A percentile compares a stretch with the other conserved stretches of the same genome.
Evolutionary conservation across 2,329 filamentous ascomycete species (phyloP).

Genomic region (Hypoxylon sp.): DNA sequence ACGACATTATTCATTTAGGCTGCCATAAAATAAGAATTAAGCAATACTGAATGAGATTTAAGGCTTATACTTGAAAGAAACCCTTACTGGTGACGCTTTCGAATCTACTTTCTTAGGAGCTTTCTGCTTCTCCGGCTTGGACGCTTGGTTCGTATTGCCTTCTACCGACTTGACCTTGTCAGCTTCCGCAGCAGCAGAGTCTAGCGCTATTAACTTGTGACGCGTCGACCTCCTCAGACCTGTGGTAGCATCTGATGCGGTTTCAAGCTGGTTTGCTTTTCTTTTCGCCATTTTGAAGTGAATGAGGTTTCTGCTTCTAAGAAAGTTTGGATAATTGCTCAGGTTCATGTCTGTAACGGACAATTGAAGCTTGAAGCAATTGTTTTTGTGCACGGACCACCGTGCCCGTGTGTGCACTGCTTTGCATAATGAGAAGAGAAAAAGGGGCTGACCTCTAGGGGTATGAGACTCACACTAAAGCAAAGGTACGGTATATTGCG

Average conservation of each 20-base stretch:
- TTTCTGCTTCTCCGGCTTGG: slow-evolving; percentile 18
- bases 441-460: background rate
- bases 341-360: background rate
- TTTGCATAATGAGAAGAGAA: background rate
- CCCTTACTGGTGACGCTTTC: slow-evolving; percentile 23
- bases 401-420: background rate
- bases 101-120: slow-evolving; percentile 9
- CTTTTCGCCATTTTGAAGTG: slow-evolving; percentile 44
- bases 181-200: slow-evolving; percentile 16
- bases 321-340: background rate
- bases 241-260: slow-evolving; percentile 22
- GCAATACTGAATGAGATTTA: background rate
- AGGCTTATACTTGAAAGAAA: background rate
- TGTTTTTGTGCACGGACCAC: background rate
- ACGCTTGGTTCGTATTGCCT: slow-evolving; percentile 4
- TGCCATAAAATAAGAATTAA: background rate
- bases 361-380: background rate
- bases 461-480: background rate
- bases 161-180: slow-evolving; percentile 3
- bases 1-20: slow-evolving; percentile 18
- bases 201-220: slow-evolving; percentile 34
- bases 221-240: slow-evolving; percentile 45
- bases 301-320: background rate
- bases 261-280: slow-evolving; percentile 39
- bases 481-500: background rate